Evolutionary conservation across 2,329 filamentous ascomycete species (phyloP), one percentile per base, ranked within the genome.

Genomic region (Allantophomopsis cytisporea): DNA sequence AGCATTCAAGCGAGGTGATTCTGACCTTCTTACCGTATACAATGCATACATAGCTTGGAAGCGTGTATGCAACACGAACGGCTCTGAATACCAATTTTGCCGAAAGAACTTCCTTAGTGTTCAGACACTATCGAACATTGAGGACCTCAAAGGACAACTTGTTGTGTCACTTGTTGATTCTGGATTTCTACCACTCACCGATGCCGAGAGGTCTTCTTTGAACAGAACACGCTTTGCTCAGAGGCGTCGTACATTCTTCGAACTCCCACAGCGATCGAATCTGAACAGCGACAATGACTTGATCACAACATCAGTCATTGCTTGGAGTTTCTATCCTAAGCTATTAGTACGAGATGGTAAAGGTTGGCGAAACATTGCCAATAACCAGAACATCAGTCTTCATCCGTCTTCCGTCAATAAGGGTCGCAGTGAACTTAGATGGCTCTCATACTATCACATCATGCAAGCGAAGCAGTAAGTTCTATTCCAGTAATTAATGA

Each of bases 281-380:
- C 59, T 68, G 21, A 82, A 91, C 54, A 87, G 83, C 46, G 72
- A 80, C 40, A 89, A 93, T 45, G 88, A 98, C 48, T 52, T 79
- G 1, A 68, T 95, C 17, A 70, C 86, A 5, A 76, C 80, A 43
- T 83, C 87, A 0, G 83, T 95, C 33, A 83, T 95, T 49, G 83
- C 87, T 1, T 94, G 85, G 75, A 88, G 85, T 39, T 94, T 98
- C 63, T 96, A 98, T 53, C 91, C 91, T 1, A 95, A 94, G 52
- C 72, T 98, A 13, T 70, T 96, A 3, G 75, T 82, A 18, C 76
- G 83, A 41, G 88, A 96, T 51, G 77, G 76, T 18, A 93, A 87
- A 62, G 86, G 84, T 11, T 83, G 88, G 69, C 80, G 88, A 40
- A 96, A 95, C 49, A 78, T 95, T 43, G 78, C 83, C 39, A 96